Conservation (phyloP, 2,329 filamentous ascomycete genomes). For the Alternaria tenuissima region DNA sequence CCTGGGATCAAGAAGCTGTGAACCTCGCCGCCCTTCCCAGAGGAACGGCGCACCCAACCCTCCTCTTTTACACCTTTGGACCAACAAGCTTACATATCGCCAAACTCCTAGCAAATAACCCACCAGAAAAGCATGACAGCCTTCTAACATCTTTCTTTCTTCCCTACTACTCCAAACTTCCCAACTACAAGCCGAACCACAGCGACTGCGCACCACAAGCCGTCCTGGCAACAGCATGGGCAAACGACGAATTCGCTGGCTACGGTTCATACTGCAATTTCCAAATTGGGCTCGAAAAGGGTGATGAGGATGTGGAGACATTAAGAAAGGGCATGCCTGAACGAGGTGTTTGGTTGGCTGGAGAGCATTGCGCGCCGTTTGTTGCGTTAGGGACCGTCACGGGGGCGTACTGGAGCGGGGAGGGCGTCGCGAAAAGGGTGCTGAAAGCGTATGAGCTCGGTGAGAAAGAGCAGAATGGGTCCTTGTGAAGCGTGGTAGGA, state of each 20-base stretch:
- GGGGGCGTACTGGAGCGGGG: constrained; percentile 17
- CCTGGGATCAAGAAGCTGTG: constrained; percentile 79
- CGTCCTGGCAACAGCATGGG: constrained; percentile 78
- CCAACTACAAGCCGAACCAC: constrained; percentile 66
- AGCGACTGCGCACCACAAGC: constrained; percentile 68
- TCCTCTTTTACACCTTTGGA: constrained; percentile 84
- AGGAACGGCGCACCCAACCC: constrained; percentile 73
- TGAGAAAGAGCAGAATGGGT: not conserved
- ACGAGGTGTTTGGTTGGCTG: constrained; percentile 81
- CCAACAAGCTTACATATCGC: constrained; percentile 50
- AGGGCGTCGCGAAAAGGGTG: constrained; percentile 9
- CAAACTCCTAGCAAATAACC: constrained; percentile 39
- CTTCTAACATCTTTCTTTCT: constrained; percentile 72
- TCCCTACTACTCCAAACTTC: constrained; percentile 80
- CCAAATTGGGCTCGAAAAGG: constrained; percentile 74
- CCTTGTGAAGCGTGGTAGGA: not conserved
- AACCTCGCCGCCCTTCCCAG: constrained; percentile 74
- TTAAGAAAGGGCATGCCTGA: constrained; percentile 66
- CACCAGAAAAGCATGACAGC: constrained; percentile 54
- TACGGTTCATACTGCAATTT: constrained; percentile 88
- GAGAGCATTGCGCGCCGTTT: constrained; percentile 91
- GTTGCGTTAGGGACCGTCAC: constrained; percentile 81
- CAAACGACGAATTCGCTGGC: constrained; percentile 79
- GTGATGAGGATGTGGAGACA: constrained; percentile 74
- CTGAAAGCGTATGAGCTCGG: constrained; percentile 2